Conservation (phyloP, 352 stramenopile genomes). For the Phytophthora aleatoria region DNA sequence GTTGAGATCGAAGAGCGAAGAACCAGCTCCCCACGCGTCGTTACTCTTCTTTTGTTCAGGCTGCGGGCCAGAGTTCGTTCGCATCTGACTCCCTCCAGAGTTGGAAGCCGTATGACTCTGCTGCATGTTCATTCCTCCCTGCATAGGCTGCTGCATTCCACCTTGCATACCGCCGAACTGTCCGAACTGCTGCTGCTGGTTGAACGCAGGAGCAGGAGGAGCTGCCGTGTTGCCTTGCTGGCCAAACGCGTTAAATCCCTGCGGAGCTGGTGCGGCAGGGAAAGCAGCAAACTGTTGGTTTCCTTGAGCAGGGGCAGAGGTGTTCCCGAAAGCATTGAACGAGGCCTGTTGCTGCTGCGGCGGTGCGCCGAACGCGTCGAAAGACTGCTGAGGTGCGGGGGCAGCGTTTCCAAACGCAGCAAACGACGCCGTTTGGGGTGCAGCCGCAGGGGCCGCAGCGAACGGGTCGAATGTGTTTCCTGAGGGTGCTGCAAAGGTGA, state of each 20-base stretch:
- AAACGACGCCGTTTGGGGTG: constrained; percentile 37
- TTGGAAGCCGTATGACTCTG: constrained; percentile 53
- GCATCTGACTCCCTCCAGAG: constrained; percentile 32
- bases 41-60: constrained; percentile 62
- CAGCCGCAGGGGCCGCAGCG: constrained; percentile 34
- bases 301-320: constrained; percentile 30
- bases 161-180: constrained; percentile 55
- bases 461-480: constrained; percentile 76
- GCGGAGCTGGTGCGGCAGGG: constrained; percentile 38
- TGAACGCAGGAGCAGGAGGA: constrained; percentile 50
- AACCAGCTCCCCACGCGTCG: constrained; percentile 82
- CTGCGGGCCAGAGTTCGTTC: constrained; percentile 35
- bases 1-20: constrained; percentile 78
- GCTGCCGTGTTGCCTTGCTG: constrained; percentile 41
- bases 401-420: constrained; percentile 46
- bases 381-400: constrained; percentile 46
- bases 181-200: constrained; percentile 49
- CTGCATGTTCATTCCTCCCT: constrained; percentile 42
- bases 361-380: constrained; percentile 58
- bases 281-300: constrained; percentile 56
- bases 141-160: constrained; percentile 49
- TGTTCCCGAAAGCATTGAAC: constrained; percentile 69
- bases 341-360: constrained; percentile 47
- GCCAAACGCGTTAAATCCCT: constrained; percentile 55
- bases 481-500: constrained; percentile 27